Conservation (phyloP, 306 rosid genomes). For the Begonia fuchsioides region DNA sequence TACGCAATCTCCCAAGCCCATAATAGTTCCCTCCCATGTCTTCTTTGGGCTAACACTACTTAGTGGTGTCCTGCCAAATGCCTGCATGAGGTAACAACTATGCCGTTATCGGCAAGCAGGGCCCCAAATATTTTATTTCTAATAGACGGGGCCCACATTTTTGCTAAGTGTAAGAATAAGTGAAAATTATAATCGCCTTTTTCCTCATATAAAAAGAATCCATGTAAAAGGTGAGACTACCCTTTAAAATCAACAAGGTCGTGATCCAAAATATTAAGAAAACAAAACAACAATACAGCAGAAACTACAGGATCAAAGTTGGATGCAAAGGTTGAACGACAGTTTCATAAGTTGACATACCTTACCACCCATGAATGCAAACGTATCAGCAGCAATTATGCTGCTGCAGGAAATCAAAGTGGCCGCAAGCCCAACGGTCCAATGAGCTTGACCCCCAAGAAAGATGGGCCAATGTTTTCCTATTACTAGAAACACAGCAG, state of each 20-base stretch:
- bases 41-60: slow-evolving; percentile 86
- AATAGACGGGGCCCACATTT: too few relatives aligned
- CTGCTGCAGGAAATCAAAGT: slow-evolving; percentile 70
- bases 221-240: too few relatives aligned
- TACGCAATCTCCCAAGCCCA: slow-evolving; percentile 83
- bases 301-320: too few relatives aligned
- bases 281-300: too few relatives aligned
- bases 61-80: slow-evolving; percentile 85
- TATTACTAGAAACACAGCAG: slow-evolving; percentile 20
- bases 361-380: slow-evolving; percentile 92
- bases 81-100: slow-evolving; percentile 25
- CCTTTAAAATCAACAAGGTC: too few relatives aligned
- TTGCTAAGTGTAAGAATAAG: too few relatives aligned
- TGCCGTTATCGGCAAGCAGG: too few relatives aligned
- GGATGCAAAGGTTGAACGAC: too few relatives aligned
- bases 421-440: slow-evolving; percentile 98
- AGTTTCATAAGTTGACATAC: slow-evolving; percentile 17
- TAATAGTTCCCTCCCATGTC: slow-evolving; percentile 96
- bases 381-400: slow-evolving; percentile 87
- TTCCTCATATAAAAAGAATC: too few relatives aligned
- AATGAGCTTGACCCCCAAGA: slow-evolving; percentile 60
- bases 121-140: too few relatives aligned
- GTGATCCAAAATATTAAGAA: too few relatives aligned
- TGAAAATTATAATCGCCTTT: too few relatives aligned
- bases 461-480: slow-evolving; percentile 38